phyloP scores from a whole-genome alignment of 2,329 filamentous ascomycete genomes.

The Macrophomina pseudophaseolina region DNA sequence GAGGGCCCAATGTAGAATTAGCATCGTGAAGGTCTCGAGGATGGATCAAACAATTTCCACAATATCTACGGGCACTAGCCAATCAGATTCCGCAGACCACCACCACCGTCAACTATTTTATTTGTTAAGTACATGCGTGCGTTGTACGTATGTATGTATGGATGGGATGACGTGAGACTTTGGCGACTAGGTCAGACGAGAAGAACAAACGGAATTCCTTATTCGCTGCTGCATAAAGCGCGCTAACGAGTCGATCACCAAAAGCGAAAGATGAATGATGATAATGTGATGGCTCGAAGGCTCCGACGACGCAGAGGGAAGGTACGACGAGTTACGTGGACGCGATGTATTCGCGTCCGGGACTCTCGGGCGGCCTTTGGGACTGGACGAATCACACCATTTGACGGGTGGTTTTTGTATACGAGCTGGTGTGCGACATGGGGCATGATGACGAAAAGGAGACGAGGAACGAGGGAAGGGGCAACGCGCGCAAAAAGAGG shows the following conservation, averaged over 20 bases:
- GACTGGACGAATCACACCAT: constrained; percentile 6
- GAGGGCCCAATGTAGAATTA: constrained; percentile 12
- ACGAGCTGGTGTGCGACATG: not conserved
- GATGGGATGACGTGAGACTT: not conserved
- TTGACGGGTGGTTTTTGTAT: not conserved
- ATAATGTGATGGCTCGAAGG: not conserved
- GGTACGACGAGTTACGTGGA: not conserved
- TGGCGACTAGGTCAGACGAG: not conserved
- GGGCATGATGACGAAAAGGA: not conserved
- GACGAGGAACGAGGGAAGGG: too few relatives aligned
- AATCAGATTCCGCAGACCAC: too few relatives aligned
- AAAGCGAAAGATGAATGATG: not conserved
- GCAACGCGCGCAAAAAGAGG: not conserved
- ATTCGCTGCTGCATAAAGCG: not conserved
- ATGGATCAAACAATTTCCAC: not conserved
- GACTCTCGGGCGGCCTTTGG: not conserved
- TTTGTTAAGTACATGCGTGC: too few relatives aligned
- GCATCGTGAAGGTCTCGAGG: constrained; percentile 11
- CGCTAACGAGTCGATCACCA: too few relatives aligned
- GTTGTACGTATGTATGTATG: too few relatives aligned
- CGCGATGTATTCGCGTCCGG: not conserved
- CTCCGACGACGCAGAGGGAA: not conserved
- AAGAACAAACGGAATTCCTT: not conserved
- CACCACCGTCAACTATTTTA: too few relatives aligned
- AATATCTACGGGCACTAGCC: constrained; percentile 5